phyloP scores from a whole-genome alignment of 2,329 filamentous ascomycete genomes.

The Aspergillus sp. region DNA sequence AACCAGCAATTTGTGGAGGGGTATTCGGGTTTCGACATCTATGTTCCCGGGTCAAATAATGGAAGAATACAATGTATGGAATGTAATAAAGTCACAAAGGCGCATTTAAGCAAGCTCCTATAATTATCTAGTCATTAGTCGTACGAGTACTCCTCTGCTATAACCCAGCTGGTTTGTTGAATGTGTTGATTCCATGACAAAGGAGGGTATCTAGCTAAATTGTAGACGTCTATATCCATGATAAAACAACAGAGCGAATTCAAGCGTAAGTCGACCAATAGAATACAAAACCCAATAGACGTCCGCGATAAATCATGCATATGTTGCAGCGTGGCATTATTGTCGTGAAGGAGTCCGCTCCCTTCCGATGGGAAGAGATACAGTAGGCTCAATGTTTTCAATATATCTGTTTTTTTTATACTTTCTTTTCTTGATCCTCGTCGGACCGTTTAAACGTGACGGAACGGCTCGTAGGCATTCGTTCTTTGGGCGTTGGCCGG shows the following conservation, averaged over 20 bases:
- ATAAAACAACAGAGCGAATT: slow-evolving; percentile 1
- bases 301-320: not conserved
- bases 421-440: not conserved
- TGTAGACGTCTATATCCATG: slow-evolving; percentile 16
- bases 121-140: too few relatives aligned
- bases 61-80: too few relatives aligned
- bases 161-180: too few relatives aligned
- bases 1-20: too few relatives aligned
- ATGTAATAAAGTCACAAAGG: too few relatives aligned
- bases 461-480: slow-evolving; percentile 39
- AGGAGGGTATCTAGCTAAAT: slow-evolving; percentile 19
- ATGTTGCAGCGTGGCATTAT: slow-evolving; percentile 14
- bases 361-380: not conserved
- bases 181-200: not conserved
- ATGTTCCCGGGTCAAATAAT: too few relatives aligned
- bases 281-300: slow-evolving; percentile 3
- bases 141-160: too few relatives aligned
- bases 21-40: too few relatives aligned
- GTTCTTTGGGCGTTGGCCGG: slow-evolving; percentile 18
- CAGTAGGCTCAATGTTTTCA: not conserved
- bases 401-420: slow-evolving; percentile 4
- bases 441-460: slow-evolving; percentile 29
- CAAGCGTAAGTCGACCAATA: slow-evolving; percentile 4
- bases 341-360: slow-evolving; percentile 8
- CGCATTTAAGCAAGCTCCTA: too few relatives aligned